These are phyloP conservation scores for Prunus campanulata DNA, from an alignment of 306 rosid genomes.

Conservation along the genomic window DNA sequence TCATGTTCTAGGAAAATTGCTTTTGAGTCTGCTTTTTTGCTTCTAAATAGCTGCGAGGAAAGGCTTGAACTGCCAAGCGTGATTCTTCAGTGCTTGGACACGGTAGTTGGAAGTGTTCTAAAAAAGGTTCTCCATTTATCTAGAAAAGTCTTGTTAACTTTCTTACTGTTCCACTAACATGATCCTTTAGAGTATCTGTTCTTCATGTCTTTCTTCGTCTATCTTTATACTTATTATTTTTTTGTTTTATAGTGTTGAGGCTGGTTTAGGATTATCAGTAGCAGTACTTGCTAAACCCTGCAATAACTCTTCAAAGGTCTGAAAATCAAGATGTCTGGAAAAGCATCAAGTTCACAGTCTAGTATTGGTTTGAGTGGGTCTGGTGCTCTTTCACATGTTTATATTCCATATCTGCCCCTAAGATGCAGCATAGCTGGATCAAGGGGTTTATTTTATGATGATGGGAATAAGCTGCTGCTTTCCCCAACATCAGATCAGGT, in stretches of 20 bases:
- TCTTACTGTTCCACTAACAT: slow-evolving; percentile 20
- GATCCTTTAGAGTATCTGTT: background rate
- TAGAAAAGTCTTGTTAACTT: background rate
- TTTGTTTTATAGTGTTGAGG: background rate
- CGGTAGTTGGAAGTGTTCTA: slow-evolving; percentile 24
- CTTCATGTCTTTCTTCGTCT: background rate
- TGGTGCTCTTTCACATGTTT: slow-evolving; percentile 87
- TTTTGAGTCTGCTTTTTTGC: slow-evolving; percentile 15
- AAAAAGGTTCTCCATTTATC: slow-evolving; percentile 23
- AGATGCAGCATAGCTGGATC: slow-evolving; percentile 64
- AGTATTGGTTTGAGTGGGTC: slow-evolving; percentile 66
- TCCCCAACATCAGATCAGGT: slow-evolving; percentile 85
- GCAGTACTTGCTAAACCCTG: slow-evolving; percentile 24
- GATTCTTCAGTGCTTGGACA: slow-evolving; percentile 19
- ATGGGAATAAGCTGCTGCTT: slow-evolving; percentile 76
- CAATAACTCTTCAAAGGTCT: slow-evolving; percentile 10
- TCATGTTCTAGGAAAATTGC: slow-evolving; percentile 15
- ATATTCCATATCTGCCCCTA: slow-evolving; percentile 73
- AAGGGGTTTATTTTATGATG: slow-evolving; percentile 80
- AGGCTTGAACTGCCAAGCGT: slow-evolving; percentile 40
- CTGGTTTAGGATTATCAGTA: slow-evolving; percentile 16
- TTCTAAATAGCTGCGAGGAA: slow-evolving; percentile 59
- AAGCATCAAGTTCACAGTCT: slow-evolving; percentile 79
- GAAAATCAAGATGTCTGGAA: slow-evolving; percentile 62
- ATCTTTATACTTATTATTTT: background rate